These are phyloP conservation scores for Acer saccharum DNA, from an alignment of 345 rosid species.

Conservation along the genomic window DNA sequence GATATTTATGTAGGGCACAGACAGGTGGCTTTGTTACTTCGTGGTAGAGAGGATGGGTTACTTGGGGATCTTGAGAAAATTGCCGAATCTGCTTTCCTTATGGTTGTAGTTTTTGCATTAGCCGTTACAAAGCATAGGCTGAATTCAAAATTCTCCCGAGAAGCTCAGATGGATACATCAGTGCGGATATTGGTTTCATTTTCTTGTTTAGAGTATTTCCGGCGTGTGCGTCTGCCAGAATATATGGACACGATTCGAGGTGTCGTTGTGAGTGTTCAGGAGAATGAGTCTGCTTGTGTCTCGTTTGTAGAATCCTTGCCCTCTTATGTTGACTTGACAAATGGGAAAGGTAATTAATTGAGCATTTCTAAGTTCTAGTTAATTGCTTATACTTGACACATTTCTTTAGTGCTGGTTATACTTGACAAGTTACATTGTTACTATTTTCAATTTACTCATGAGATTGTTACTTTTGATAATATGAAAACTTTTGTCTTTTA, in stretches of 20 bases:
- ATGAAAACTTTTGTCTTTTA: constrained; percentile 26
- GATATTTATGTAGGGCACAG: constrained; percentile 76
- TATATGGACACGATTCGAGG: constrained; percentile 82
- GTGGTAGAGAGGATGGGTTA: constrained; percentile 50
- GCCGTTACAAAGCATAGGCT: constrained; percentile 71
- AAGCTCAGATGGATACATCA: constrained; percentile 64
- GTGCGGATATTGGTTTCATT: constrained; percentile 70
- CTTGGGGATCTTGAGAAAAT: constrained; percentile 75
- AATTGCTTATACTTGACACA: not conserved
- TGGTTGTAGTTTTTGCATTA: constrained; percentile 80
- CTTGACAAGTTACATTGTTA: not conserved
- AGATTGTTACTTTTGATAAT: constrained; percentile 17
- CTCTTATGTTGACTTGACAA: constrained; percentile 64
- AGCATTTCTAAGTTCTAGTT: not conserved
- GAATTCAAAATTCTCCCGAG: constrained; percentile 50
- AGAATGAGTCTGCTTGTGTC: constrained; percentile 62
- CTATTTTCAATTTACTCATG: constrained; percentile 11
- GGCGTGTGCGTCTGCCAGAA: constrained; percentile 82
- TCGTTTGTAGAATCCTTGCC: constrained; percentile 85
- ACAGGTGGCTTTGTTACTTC: constrained; percentile 61
- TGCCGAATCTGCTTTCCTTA: constrained; percentile 89
- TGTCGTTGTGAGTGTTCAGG: constrained; percentile 77
- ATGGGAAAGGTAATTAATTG: constrained; percentile 54
- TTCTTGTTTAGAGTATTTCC: constrained; percentile 84
- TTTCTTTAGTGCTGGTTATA: not conserved